These are phyloP conservation scores for Aurantiochytrium sp. DNA, from an alignment of 108 stramenopile genomes.

Conservation along the genomic window DNA sequence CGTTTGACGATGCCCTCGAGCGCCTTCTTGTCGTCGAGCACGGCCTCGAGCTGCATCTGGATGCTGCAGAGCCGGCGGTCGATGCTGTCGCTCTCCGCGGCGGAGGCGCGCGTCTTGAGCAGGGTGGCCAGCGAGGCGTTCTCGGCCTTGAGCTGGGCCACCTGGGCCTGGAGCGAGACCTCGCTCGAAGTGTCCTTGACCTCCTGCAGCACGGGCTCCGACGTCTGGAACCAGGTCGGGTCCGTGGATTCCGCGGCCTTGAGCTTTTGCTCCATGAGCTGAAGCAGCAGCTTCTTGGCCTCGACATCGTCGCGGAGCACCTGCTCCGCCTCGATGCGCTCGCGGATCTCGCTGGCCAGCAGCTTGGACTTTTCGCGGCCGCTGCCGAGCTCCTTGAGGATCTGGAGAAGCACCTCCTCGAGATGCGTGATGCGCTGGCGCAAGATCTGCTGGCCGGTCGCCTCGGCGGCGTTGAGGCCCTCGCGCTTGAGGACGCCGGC, in stretches of 20 bases:
- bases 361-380: background rate
- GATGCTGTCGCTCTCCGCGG: background rate
- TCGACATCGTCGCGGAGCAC: background rate
- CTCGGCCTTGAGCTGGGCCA: background rate
- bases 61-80: background rate
- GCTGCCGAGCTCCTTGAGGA: background rate
- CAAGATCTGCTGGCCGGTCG: background rate
- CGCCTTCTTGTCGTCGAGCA: background rate
- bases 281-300: background rate
- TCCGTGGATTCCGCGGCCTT: background rate
- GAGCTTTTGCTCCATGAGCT: background rate
- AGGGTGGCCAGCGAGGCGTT: background rate
- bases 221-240: background rate
- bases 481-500: background rate
- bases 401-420: background rate
- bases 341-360: background rate
- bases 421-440: constrained; percentile 5
- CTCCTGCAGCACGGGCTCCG: background rate
- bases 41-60: background rate
- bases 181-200: background rate
- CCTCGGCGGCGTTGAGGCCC: background rate
- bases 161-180: background rate
- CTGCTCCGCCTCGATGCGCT: background rate
- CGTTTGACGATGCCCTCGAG: background rate
- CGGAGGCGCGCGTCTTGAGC: background rate